Conservation (phyloP, 345 rosid species). For the Eucalyptus regnans region DNA sequence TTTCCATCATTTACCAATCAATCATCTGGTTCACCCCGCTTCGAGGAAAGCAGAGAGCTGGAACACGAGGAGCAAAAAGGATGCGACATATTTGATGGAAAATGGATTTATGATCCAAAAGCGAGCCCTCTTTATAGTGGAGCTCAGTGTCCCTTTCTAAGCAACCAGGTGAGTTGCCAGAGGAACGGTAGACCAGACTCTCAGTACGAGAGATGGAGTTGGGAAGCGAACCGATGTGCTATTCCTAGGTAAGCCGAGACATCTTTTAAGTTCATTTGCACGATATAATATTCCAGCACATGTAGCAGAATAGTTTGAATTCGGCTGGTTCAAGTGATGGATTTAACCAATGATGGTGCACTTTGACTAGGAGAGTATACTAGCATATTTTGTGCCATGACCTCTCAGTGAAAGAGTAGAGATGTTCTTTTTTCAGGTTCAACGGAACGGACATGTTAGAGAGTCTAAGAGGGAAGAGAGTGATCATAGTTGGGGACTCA, state of each 20-base stretch:
- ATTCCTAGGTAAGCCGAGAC: conserved; percentile 19
- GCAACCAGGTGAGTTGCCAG: conserved; percentile 34
- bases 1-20: neutral
- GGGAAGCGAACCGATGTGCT: conserved; percentile 31
- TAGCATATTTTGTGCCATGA: neutral
- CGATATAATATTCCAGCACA: neutral
- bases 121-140: conserved; percentile 10
- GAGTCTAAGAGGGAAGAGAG: conserved; percentile 36
- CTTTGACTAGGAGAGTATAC: neutral
- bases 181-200: conserved; percentile 36
- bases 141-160: conserved; percentile 28
- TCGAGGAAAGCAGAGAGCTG: neutral
- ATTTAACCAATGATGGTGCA: neutral
- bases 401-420: neutral
- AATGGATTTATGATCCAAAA: conserved; percentile 33
- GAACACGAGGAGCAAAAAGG: neutral
- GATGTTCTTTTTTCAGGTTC: conserved; percentile 19
- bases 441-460: conserved; percentile 31
- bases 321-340: neutral
- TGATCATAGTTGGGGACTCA: conserved; percentile 43
- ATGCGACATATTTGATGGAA: conserved; percentile 35
- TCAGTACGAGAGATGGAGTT: conserved; percentile 40
- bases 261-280: neutral
- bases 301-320: neutral
- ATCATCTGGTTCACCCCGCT: neutral